Conservation (phyloP, 208 protist species). For the Leptomonas pyrrhocoris region DNA sequence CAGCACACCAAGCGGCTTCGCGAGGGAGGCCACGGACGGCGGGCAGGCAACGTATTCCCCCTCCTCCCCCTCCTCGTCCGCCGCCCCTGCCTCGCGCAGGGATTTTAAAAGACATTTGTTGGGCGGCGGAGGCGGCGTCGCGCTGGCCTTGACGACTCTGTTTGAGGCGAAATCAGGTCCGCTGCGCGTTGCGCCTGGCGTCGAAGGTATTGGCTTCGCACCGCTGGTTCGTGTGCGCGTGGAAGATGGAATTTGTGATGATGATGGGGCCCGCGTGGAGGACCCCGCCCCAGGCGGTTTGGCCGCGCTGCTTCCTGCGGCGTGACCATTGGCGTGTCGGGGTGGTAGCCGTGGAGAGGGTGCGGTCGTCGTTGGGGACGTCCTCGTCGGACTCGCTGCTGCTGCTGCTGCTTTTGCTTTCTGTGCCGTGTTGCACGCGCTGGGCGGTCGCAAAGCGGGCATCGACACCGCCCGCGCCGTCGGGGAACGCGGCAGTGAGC, state of each 20-base stretch:
- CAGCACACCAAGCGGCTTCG: neutral
- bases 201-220: neutral
- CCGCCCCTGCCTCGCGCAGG: neutral
- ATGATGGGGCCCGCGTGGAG: neutral
- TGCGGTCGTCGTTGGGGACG: neutral
- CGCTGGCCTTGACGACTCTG: neutral
- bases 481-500: constrained; percentile 11
- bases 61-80: neutral
- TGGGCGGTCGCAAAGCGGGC: constrained; percentile 8
- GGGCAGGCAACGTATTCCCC: neutral
- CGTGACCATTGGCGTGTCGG: neutral
- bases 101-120: neutral
- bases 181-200: neutral
- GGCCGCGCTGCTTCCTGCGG: neutral
- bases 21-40: neutral
- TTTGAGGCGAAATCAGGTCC: no score
- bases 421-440: neutral
- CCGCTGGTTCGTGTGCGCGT: neutral
- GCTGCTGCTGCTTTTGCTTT: neutral
- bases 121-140: neutral
- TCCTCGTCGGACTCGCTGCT: neutral
- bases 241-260: neutral
- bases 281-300: neutral
- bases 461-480: constrained; percentile 13
- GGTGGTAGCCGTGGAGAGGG: constrained; percentile 11